These are phyloP conservation scores for Yamadazyma aaseri DNA, from an alignment of 1,139 yeast genomes.

Conservation along the genomic window DNA sequence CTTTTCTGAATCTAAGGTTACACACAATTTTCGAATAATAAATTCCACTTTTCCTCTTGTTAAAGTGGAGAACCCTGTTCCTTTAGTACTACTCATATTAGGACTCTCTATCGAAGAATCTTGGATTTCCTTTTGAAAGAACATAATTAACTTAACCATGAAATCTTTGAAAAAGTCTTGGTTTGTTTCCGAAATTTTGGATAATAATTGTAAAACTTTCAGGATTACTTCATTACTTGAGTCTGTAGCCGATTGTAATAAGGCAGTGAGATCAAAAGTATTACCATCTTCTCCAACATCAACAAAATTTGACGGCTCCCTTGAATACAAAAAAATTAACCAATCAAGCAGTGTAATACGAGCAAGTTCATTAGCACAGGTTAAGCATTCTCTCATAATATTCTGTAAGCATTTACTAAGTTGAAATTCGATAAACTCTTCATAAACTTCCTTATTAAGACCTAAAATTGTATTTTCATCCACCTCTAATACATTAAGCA, in stretches of 20 bases:
- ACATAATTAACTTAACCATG: conserved; percentile 64
- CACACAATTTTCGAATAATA: conserved; percentile 80
- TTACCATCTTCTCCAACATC: conserved; percentile 31
- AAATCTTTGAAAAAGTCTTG: conserved; percentile 78
- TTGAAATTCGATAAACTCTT: conserved; percentile 41
- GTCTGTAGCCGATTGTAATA: conserved; percentile 79
- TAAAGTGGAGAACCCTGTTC: conserved; percentile 19
- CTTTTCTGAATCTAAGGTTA: conserved; percentile 76
- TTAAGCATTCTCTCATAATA: conserved; percentile 38
- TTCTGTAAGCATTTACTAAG: conserved; percentile 33
- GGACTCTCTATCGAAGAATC: conserved; percentile 25
- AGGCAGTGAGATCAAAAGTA: conserved; percentile 68
- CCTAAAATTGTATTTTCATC: conserved; percentile 27
- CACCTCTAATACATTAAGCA: conserved; percentile 10
- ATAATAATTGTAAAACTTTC: conserved; percentile 71
- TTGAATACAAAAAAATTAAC: conserved; percentile 79
- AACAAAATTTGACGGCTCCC: conserved; percentile 62
- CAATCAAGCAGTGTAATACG: conserved; percentile 87
- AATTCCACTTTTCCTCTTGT: conserved; percentile 76
- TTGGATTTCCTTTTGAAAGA: conserved; percentile 53
- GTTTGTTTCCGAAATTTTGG: conserved; percentile 79
- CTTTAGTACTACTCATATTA: conserved; percentile 3
- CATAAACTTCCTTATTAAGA: conserved; percentile 38
- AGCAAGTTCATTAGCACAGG: conserved; percentile 64
- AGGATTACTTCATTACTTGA: conserved; percentile 84